Conservation (phyloP, 148 eudicot species). For the Rhododendron ovatum region DNA sequence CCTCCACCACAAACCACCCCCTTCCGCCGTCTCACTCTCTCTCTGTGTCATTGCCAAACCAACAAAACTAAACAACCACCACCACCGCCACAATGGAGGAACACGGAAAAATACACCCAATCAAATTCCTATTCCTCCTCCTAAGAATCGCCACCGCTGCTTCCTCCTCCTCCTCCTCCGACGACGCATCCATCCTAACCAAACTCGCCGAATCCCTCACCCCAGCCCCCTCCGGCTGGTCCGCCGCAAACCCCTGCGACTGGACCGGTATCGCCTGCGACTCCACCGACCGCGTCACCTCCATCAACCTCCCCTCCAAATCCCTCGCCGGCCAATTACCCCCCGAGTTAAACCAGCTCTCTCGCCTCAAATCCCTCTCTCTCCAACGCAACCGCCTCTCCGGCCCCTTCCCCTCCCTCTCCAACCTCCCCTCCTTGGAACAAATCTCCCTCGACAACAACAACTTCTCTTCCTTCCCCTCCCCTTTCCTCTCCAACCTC, state of each 20-base stretch:
- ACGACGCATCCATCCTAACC: conserved; percentile 45
- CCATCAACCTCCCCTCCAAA: conserved; percentile 5
- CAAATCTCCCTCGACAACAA: conserved; percentile 27
- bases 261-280: conserved; percentile 25
- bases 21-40: not conserved
- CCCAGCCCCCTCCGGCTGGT: conserved; percentile 48
- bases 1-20: too few species aligned
- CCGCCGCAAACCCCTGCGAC: conserved; percentile 6
- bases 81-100: not conserved
- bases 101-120: not conserved
- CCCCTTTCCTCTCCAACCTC: conserved; percentile 41
- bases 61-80: not conserved
- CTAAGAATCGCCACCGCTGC: not conserved
- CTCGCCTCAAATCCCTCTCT: conserved; percentile 42
- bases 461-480: conserved; percentile 37
- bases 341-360: conserved; percentile 37
- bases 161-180: not conserved
- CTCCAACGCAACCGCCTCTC: conserved; percentile 48
- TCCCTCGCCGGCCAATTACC: conserved; percentile 37
- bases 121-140: not conserved
- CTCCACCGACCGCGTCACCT: conserved; percentile 51
- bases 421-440: conserved; percentile 36
- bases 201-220: conserved; percentile 28
- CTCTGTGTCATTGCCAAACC: not conserved
- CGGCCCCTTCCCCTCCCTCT: conserved; percentile 53